Percentiles rank a stretch among this genome's conserved stretches.
phyloP scores from a whole-genome alignment of 2,329 filamentous ascomycete species.

The Claviceps purpurea region DNA sequence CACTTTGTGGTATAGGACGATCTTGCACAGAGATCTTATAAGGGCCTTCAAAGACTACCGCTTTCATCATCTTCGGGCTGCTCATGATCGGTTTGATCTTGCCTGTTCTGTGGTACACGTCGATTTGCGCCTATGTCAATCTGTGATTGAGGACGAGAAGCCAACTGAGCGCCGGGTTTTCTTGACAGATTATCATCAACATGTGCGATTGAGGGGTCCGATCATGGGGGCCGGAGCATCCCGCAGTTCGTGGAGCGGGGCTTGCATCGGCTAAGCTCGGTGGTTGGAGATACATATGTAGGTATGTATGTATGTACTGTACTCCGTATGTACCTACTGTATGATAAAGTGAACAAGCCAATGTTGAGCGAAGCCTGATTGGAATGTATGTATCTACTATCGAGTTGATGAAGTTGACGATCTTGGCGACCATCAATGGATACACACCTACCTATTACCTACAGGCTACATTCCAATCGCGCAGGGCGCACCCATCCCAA shows the following conservation, averaged over 20 bases:
- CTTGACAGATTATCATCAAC: neutral
- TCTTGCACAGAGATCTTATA: constrained; percentile 65
- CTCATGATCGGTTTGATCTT: constrained; percentile 15
- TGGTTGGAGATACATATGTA: neutral
- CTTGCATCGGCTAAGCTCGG: constrained; percentile 1
- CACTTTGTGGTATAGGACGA: constrained; percentile 57
- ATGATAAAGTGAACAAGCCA: too few species aligned
- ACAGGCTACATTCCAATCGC: too few species aligned
- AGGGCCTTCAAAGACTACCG: constrained; percentile 75
- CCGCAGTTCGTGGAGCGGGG: constrained; percentile 6
- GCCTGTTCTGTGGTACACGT: too few species aligned
- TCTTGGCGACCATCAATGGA: too few species aligned
- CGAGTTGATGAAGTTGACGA: too few species aligned
- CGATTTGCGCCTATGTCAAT: neutral
- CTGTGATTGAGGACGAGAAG: neutral
- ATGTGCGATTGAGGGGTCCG: neutral
- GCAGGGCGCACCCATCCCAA: too few species aligned
- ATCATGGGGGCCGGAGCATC: neutral
- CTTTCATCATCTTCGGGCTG: constrained; percentile 55
- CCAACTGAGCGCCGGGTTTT: neutral
- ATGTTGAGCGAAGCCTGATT: too few species aligned
- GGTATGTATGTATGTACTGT: too few species aligned
- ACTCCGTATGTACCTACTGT: too few species aligned
- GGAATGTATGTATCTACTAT: too few species aligned
- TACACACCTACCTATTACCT: too few species aligned